Evolutionary conservation across 73 alveolate species (phyloP).

Genomic region (Tetrahymena thermophila): DNA sequence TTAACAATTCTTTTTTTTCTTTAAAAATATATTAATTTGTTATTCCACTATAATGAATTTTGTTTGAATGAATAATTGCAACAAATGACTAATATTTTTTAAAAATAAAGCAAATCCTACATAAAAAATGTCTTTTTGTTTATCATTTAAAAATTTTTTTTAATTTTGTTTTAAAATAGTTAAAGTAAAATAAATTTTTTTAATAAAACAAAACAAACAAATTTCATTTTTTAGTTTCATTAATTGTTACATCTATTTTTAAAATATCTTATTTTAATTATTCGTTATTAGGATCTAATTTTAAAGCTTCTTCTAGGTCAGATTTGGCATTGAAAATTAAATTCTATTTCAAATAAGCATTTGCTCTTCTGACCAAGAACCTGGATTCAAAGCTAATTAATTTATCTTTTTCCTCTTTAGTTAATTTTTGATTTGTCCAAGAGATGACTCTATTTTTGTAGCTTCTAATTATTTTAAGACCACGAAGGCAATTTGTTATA

Average conservation of each 20-base stretch:
- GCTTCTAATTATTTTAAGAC: slow-evolving; percentile 15
- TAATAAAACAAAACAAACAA: background rate
- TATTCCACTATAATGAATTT: too few species aligned
- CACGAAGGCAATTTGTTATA: slow-evolving; percentile 13
- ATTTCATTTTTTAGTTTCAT: background rate
- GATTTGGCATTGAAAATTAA: slow-evolving; percentile 18
- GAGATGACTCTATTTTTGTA: slow-evolving; percentile 2
- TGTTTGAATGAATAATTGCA: too few species aligned
- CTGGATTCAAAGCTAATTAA: background rate
- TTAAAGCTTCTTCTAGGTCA: slow-evolving; percentile 29
- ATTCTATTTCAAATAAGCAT: slow-evolving; percentile 22
- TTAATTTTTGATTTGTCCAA: background rate
- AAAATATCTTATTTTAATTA: slow-evolving; percentile 6
- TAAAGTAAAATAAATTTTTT: too few species aligned
- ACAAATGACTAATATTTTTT: too few species aligned
- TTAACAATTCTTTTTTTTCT: too few species aligned
- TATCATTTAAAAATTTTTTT: too few species aligned
- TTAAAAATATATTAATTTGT: too few species aligned
- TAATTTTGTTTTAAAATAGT: too few species aligned
- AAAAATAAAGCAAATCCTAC: too few species aligned
- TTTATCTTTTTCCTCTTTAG: slow-evolving; percentile 13
- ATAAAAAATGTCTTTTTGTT: too few species aligned
- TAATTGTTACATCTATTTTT: slow-evolving; percentile 1
- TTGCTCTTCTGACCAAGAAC: slow-evolving; percentile 27
- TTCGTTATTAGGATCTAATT: slow-evolving; percentile 35